A percentile compares a stretch with the other conserved stretches of the same genome.
Conservation (phyloP, 2,329 filamentous ascomycete genomes). For the Diplodia corticola region DNA sequence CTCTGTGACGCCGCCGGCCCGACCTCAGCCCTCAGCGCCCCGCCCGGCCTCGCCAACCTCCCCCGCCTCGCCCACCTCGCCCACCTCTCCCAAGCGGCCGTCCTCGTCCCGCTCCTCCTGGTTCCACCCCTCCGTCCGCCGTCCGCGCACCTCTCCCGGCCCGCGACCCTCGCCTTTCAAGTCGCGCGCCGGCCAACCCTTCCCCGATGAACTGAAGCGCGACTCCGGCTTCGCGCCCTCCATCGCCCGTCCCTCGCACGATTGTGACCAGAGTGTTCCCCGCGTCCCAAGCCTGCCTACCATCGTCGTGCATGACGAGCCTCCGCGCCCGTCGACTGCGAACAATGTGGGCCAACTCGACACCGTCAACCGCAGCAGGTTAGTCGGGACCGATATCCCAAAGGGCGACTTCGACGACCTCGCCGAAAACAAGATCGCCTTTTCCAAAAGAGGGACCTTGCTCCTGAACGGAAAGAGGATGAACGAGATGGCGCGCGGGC, state of each 20-base stretch:
- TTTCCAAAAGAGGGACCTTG: slow-evolving; percentile 62
- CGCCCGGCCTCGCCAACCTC: background rate
- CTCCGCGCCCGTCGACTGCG: slow-evolving; percentile 25
- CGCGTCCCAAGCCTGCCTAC: slow-evolving; percentile 45
- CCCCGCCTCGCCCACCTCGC: slow-evolving; percentile 8
- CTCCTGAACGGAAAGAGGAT: slow-evolving; percentile 56
- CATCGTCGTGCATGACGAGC: slow-evolving; percentile 46
- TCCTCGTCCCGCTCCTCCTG: slow-evolving; percentile 23
- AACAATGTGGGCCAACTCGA: slow-evolving; percentile 26
- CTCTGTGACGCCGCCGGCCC: background rate
- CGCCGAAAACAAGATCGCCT: slow-evolving; percentile 54
- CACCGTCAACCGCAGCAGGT: slow-evolving; percentile 42
- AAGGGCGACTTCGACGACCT: slow-evolving; percentile 56
- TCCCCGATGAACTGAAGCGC: slow-evolving; percentile 39
- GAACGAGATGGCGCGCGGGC: slow-evolving; percentile 31
- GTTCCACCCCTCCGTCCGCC: slow-evolving; percentile 38
- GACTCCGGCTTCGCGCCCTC: slow-evolving; percentile 45
- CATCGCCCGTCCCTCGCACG: slow-evolving; percentile 29
- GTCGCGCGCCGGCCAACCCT: slow-evolving; percentile 30
- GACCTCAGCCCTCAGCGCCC: background rate
- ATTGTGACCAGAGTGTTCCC: slow-evolving; percentile 29
- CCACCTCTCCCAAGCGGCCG: slow-evolving; percentile 11
- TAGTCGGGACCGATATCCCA: slow-evolving; percentile 58
- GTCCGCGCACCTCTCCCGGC: slow-evolving; percentile 40
- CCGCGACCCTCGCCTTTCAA: slow-evolving; percentile 37